phyloP scores from a whole-genome alignment of 2,329 filamentous ascomycete species.

The Trichoderma arundinaceum region DNA sequence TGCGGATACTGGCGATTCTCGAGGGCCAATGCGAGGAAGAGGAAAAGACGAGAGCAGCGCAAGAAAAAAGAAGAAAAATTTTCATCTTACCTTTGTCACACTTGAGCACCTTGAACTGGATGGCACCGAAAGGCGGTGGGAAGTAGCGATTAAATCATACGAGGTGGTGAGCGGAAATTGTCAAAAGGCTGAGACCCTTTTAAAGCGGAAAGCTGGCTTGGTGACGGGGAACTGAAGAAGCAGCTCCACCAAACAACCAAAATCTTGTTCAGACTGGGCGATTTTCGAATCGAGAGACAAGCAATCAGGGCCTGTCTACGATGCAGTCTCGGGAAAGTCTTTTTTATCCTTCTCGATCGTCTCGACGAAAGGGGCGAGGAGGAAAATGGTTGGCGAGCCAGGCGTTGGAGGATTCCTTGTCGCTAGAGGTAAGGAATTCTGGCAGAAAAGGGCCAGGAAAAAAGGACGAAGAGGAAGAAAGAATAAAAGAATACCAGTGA shows the following conservation, averaged over 20 bases:
- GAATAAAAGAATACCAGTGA: slow-evolving; percentile 27
- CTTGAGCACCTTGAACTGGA: slow-evolving; percentile 21
- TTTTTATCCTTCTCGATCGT: slow-evolving; percentile 35
- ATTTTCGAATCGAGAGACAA: slow-evolving; percentile 22
- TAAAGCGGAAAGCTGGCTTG: slow-evolving; percentile 16
- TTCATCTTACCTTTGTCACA: slow-evolving; percentile 25
- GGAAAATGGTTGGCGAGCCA: slow-evolving; percentile 38
- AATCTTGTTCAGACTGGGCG: slow-evolving; percentile 19
- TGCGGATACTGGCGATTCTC: slow-evolving; percentile 23
- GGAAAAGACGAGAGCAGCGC: background rate
- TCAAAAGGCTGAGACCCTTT: slow-evolving; percentile 24
- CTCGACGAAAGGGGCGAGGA: slow-evolving; percentile 37
- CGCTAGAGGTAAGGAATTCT: slow-evolving; percentile 52
- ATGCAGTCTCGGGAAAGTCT: slow-evolving; percentile 40
- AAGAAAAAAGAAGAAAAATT: background rate
- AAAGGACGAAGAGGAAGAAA: slow-evolving; percentile 23
- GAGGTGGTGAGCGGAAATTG: slow-evolving; percentile 28
- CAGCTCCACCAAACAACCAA: slow-evolving; percentile 19
- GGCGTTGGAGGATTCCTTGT: slow-evolving; percentile 48
- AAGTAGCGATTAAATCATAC: slow-evolving; percentile 31
- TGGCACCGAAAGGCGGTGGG: slow-evolving; percentile 27
- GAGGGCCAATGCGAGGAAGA: slow-evolving; percentile 10
- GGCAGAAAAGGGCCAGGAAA: slow-evolving; percentile 32
- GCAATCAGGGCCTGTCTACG: slow-evolving; percentile 24
- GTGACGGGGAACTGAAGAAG: slow-evolving; percentile 29